Conservation (phyloP, 2,329 filamentous ascomycete species). For the Bretziella fagacearum region DNA sequence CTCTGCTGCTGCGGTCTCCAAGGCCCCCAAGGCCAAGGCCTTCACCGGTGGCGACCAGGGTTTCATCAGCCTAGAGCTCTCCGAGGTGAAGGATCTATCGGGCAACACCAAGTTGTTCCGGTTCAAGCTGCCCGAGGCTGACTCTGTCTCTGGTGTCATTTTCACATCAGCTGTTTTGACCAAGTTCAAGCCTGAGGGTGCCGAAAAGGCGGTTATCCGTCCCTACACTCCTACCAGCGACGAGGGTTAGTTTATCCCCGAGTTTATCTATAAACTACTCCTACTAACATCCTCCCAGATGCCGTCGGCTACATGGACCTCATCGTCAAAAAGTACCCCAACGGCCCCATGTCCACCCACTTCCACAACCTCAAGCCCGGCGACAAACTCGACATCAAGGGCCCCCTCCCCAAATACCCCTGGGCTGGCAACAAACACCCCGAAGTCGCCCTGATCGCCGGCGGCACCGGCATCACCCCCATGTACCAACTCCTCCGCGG, state of each 20-base stretch:
- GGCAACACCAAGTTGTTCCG: constrained; percentile 90
- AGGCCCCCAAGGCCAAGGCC: constrained; percentile 26
- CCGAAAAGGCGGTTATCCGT: constrained; percentile 71
- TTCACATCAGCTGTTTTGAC: constrained; percentile 80
- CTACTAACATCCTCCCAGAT: constrained; percentile 29
- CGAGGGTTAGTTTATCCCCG: constrained; percentile 39
- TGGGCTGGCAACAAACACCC: constrained; percentile 87
- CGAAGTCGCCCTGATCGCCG: constrained; percentile 75
- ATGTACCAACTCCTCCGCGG: constrained; percentile 89
- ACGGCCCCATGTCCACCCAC: constrained; percentile 82
- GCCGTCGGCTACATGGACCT: constrained; percentile 70
- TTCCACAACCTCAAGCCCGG: constrained; percentile 68
- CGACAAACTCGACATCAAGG: constrained; percentile 80
- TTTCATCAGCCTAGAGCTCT: constrained; percentile 66
- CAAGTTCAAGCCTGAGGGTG: constrained; percentile 72
- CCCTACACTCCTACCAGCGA: constrained; percentile 89
- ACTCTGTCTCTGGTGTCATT: constrained; percentile 67
- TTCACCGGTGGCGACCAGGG: constrained; percentile 80
- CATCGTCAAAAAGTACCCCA: constrained; percentile 78
- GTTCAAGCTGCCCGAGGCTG: constrained; percentile 70
- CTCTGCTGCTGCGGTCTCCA: constrained; percentile 33
- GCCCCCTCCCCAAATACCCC: constrained; percentile 82
- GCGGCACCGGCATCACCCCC: constrained; percentile 89
- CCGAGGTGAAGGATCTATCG: constrained; percentile 64
- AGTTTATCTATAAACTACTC: not conserved